Conservation (phyloP, 2,329 filamentous ascomycete genomes). For the Ophiosphaerella narmari region DNA sequence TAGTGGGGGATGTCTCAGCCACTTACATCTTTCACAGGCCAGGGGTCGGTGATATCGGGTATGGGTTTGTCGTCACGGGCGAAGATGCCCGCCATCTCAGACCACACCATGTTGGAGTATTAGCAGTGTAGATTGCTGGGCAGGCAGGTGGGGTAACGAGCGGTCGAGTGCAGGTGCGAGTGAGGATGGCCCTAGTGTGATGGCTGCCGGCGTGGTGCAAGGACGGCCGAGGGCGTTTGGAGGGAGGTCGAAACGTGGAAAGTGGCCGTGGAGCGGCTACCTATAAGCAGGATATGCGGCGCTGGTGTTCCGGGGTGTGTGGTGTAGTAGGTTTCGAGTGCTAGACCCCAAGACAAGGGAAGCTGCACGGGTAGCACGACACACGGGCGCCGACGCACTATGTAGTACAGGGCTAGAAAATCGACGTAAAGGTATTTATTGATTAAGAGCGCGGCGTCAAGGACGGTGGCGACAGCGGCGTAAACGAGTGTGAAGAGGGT, state of each 20-base stretch:
- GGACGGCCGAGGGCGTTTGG: constrained; percentile 7
- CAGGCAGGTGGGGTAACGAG: constrained; percentile 21
- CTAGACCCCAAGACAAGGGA: constrained; percentile 26
- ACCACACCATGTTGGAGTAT: constrained; percentile 29
- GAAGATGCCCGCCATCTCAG: constrained; percentile 27
- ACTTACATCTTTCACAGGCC: constrained; percentile 49
- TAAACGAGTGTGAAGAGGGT: constrained; percentile 30
- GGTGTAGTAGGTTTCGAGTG: constrained; percentile 13
- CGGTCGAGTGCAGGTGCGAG: constrained; percentile 4
- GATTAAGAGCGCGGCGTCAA: constrained; percentile 9
- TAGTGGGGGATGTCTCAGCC: background rate
- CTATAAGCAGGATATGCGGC: constrained; percentile 9
- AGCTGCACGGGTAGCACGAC: constrained; percentile 32
- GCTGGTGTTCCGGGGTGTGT: constrained; percentile 10
- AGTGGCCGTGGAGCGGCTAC: constrained; percentile 5
- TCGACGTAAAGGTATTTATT: constrained; percentile 18
- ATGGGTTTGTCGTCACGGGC: constrained; percentile 34
- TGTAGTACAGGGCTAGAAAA: constrained; percentile 41
- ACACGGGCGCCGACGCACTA: constrained; percentile 26
- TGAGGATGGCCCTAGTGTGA: constrained; percentile 14
- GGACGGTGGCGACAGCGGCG: constrained; percentile 9
- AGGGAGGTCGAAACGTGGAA: constrained; percentile 6
- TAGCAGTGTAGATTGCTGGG: constrained; percentile 18
- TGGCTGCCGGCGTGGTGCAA: constrained; percentile 6
- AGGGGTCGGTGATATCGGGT: constrained; percentile 43